A percentile compares a stretch with the other conserved stretches of the same genome.
These are phyloP conservation scores for Spatholobus suberectus DNA, from an alignment of 306 rosid genomes.

Conservation along the genomic window DNA sequence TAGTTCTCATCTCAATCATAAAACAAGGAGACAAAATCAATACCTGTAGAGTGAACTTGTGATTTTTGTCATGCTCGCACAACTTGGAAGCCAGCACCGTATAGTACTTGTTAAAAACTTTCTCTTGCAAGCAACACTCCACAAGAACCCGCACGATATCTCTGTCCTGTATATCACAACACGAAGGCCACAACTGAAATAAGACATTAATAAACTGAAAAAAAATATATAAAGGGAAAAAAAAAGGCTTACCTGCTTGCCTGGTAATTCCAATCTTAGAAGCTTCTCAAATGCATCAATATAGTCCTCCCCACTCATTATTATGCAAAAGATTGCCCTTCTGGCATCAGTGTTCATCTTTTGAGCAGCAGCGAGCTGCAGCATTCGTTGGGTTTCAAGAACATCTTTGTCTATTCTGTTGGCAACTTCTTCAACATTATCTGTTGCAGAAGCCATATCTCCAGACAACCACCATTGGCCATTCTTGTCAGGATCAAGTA, in stretches of 20 bases:
- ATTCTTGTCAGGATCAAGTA: slow-evolving; percentile 85
- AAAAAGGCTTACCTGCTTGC: slow-evolving; percentile 74
- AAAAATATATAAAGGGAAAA: not conserved
- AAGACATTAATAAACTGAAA: slow-evolving; percentile 1
- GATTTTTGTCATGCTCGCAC: slow-evolving; percentile 94
- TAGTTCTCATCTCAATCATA: slow-evolving; percentile 5
- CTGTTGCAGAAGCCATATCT: slow-evolving; percentile 56
- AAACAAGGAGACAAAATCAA: slow-evolving; percentile 13
- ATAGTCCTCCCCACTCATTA: slow-evolving; percentile 94
- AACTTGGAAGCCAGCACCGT: slow-evolving; percentile 82
- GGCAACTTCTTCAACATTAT: slow-evolving; percentile 72
- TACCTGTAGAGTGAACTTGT: slow-evolving; percentile 96
- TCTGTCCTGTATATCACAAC: slow-evolving; percentile 64
- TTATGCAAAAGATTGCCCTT: slow-evolving; percentile 89
- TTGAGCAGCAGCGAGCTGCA: slow-evolving; percentile 89
- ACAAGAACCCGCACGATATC: slow-evolving; percentile 91
- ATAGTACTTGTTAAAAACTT: slow-evolving; percentile 88
- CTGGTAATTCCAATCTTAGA: slow-evolving; percentile 79
- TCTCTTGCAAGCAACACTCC: slow-evolving; percentile 95
- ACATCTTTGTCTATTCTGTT: slow-evolving; percentile 81
- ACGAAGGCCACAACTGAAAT: not conserved
- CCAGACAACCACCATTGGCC: slow-evolving; percentile 95
- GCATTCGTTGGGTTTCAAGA: slow-evolving; percentile 80
- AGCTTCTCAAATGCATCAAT: slow-evolving; percentile 96
- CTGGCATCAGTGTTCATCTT: slow-evolving; percentile 95